Percentiles rank a stretch among this genome's conserved stretches.
These are phyloP conservation scores for Sphaerulina musiva DNA, from an alignment of 2,329 filamentous ascomycete genomes.

Conservation along the genomic window DNA sequence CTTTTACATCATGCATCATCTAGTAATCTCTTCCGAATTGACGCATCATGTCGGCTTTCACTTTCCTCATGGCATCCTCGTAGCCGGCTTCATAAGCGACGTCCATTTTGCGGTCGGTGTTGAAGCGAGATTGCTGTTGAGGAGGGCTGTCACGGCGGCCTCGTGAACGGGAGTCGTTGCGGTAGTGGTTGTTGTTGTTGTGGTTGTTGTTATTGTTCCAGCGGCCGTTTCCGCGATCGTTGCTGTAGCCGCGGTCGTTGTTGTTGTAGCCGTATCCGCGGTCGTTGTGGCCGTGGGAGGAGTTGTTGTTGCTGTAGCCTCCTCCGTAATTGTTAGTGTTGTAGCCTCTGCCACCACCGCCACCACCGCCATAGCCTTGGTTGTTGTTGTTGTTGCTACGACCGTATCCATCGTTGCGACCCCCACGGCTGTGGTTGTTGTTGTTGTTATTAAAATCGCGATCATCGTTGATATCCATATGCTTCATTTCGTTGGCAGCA, in stretches of 20 bases:
- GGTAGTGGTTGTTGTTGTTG: not conserved
- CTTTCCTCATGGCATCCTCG: conserved; percentile 23
- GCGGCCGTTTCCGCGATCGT: not conserved
- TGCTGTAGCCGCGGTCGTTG: conserved; percentile 1
- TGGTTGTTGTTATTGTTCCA: not conserved
- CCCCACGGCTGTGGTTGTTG: not conserved
- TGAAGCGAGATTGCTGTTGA: conserved; percentile 14
- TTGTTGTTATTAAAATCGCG: conserved; percentile 1
- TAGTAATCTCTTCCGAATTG: conserved; percentile 13
- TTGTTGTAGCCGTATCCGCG: conserved; percentile 9
- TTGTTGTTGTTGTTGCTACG: conserved; percentile 11
- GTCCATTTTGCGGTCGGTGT: conserved; percentile 22
- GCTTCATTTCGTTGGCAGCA: conserved; percentile 8
- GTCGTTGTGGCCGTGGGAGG: conserved; percentile 3
- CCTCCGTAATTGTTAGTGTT: conserved; percentile 8
- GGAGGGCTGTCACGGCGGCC: conserved; percentile 7
- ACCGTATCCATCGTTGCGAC: conserved; percentile 4
- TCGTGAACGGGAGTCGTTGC: not conserved
- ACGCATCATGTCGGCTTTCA: conserved; percentile 23
- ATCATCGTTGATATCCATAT: conserved; percentile 6
- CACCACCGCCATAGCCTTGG: conserved; percentile 3
- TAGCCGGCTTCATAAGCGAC: conserved; percentile 24
- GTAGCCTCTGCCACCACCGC: conserved; percentile 1
- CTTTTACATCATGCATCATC: too few species aligned
- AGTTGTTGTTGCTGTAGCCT: conserved; percentile 9